These are phyloP conservation scores for Abrus pulchellus DNA, from an alignment of 306 rosid species.

Conservation along the genomic window DNA sequence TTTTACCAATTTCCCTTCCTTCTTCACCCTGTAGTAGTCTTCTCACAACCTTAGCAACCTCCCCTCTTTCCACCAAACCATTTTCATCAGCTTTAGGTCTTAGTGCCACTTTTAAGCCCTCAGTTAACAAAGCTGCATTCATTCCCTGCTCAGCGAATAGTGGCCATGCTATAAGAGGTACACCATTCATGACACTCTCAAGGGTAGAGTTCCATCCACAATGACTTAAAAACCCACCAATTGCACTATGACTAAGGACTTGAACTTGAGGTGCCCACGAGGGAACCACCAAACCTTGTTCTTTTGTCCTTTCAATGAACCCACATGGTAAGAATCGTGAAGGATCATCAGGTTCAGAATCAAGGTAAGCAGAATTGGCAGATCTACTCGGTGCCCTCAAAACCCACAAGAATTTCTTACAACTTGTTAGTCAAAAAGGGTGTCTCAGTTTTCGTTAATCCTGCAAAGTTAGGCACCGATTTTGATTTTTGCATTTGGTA, in stretches of 20 bases:
- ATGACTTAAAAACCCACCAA: conserved; percentile 50
- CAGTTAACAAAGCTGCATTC: conserved; percentile 23
- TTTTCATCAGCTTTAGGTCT: not conserved
- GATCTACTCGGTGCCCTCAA: conserved; percentile 41
- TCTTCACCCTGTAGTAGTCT: conserved; percentile 14
- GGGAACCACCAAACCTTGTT: conserved; percentile 47
- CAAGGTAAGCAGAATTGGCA: conserved; percentile 32
- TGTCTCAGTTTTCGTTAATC: too few relatives aligned
- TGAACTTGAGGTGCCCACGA: conserved; percentile 52
- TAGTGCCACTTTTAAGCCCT: conserved; percentile 19
- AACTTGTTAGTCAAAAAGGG: too few relatives aligned
- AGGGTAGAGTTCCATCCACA: conserved; percentile 50
- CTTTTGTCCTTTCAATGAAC: conserved; percentile 48
- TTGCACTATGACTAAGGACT: conserved; percentile 43
- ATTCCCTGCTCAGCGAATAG: conserved; percentile 43
- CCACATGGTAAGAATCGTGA: conserved; percentile 40
- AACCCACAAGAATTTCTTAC: conserved; percentile 42
- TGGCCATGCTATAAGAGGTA: conserved; percentile 43
- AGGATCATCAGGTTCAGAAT: conserved; percentile 15
- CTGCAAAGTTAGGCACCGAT: too few relatives aligned
- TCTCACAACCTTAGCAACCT: not conserved
- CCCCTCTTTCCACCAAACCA: conserved; percentile 3
- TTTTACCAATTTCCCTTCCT: conserved; percentile 21
- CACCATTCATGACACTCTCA: conserved; percentile 38
- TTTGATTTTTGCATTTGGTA: too few relatives aligned